phyloP scores from a whole-genome alignment of 2,329 filamentous ascomycete species.

The Aspergillus sp. region DNA sequence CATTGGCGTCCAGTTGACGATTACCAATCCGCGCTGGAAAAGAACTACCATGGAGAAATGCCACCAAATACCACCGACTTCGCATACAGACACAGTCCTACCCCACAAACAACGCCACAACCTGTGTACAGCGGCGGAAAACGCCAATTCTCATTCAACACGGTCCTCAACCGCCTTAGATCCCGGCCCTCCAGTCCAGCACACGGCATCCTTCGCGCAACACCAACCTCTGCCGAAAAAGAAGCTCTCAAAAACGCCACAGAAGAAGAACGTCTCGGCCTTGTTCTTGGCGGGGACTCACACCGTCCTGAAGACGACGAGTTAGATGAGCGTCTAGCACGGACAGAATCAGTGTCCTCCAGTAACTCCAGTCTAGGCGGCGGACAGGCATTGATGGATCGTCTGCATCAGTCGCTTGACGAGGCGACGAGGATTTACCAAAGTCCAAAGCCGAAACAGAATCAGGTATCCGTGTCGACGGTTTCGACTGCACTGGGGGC shows the following conservation, averaged over 20 bases:
- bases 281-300: conserved; percentile 66
- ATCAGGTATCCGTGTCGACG: conserved; percentile 13
- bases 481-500: conserved; percentile 18
- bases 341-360: conserved; percentile 11
- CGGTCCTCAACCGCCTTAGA: conserved; percentile 59
- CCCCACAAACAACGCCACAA: conserved; percentile 18
- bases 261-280: conserved; percentile 74
- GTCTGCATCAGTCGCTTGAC: background rate
- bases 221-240: conserved; percentile 15
- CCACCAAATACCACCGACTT: conserved; percentile 19
- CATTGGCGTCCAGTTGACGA: conserved; percentile 29
- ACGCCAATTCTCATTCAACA: conserved; percentile 88
- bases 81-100: conserved; percentile 17
- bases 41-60: conserved; percentile 23
- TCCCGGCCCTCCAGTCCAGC: conserved; percentile 5
- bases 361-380: conserved; percentile 9
- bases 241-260: conserved; percentile 50
- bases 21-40: conserved; percentile 7
- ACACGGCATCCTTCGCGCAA: background rate
- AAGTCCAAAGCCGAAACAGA: background rate
- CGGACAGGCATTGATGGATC: background rate
- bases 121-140: conserved; percentile 48
- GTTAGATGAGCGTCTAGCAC: conserved; percentile 24
- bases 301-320: conserved; percentile 18
- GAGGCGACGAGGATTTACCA: background rate